Evolutionary conservation across 1,284 basidiomycete genomes (phyloP).

Genomic region (Meripilus lineatus): DNA sequence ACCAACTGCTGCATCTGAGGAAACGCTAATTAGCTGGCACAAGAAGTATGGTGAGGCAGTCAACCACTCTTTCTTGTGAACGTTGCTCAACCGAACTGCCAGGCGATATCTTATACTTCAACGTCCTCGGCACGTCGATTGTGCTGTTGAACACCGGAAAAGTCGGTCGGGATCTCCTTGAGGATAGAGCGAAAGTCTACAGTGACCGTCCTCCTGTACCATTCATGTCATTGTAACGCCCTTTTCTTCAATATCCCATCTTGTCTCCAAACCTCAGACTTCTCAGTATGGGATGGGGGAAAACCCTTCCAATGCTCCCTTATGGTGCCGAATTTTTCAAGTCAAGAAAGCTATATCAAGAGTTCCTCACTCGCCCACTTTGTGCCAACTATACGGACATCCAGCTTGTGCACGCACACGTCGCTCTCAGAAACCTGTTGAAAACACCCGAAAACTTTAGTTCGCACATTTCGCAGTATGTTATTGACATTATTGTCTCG

Average conservation of each 20-base stretch:
- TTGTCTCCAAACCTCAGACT: neutral
- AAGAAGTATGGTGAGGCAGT: no score
- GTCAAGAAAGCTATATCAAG: neutral
- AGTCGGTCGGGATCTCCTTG: slow-evolving; percentile 8
- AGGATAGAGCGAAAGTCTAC: slow-evolving; percentile 10
- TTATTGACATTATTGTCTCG: no score
- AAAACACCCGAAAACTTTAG: neutral
- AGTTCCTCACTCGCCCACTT: neutral
- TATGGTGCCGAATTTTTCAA: neutral
- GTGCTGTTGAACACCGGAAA: neutral
- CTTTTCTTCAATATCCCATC: no score
- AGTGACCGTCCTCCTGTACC: neutral
- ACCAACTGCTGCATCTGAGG: no score
- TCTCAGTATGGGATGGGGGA: neutral
- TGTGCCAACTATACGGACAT: neutral
- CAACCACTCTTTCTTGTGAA: no score
- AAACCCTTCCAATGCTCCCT: neutral
- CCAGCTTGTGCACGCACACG: neutral
- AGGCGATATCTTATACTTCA: neutral
- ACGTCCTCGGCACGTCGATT: neutral
- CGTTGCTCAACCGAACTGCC: no score
- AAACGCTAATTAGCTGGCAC: no score
- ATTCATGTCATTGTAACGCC: neutral
- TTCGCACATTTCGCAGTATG: neutral
- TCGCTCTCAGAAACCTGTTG: neutral